Percentiles rank a stretch among this genome's conserved stretches.
phyloP scores from a whole-genome alignment of 371 early-diverging fungal genomes.

The Choanephora cucurbitarum region DNA sequence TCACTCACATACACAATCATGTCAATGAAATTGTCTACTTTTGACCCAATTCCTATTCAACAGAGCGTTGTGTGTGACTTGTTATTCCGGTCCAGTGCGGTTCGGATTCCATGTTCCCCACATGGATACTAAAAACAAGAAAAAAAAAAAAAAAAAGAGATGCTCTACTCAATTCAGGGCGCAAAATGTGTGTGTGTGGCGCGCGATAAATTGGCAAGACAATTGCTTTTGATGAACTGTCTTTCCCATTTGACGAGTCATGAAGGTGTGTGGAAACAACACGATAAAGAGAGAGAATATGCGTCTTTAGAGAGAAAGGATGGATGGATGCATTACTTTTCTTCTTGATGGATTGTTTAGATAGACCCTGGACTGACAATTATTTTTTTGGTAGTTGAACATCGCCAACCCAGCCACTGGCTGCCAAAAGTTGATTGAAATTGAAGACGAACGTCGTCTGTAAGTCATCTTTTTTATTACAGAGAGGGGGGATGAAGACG shows the following conservation, averaged over 20 bases:
- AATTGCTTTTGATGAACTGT: constrained; percentile 25
- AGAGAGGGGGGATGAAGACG: neutral
- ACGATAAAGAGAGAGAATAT: neutral
- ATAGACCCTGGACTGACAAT: no score
- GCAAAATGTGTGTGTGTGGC: neutral
- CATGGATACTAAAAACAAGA: no score
- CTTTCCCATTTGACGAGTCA: constrained; percentile 37
- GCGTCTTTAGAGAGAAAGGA: neutral
- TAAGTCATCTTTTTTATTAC: constrained; percentile 44
- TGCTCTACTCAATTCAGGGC: neutral
- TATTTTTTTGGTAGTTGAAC: constrained; percentile 84
- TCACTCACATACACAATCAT: neutral
- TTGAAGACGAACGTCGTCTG: constrained; percentile 93
- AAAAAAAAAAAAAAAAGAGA: no score
- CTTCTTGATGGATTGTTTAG: neutral
- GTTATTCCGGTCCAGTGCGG: no score
- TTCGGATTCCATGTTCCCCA: no score
- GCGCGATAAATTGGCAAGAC: constrained; percentile 22
- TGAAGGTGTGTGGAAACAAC: constrained; percentile 22
- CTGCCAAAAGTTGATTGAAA: constrained; percentile 94
- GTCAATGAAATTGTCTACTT: no score
- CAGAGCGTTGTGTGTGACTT: no score
- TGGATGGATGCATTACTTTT: neutral
- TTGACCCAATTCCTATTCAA: no score
- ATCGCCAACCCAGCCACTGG: constrained; percentile 98